Evolutionary conservation across 129 eudicot species (phyloP).

Genomic region (Flaveria brownii): DNA sequence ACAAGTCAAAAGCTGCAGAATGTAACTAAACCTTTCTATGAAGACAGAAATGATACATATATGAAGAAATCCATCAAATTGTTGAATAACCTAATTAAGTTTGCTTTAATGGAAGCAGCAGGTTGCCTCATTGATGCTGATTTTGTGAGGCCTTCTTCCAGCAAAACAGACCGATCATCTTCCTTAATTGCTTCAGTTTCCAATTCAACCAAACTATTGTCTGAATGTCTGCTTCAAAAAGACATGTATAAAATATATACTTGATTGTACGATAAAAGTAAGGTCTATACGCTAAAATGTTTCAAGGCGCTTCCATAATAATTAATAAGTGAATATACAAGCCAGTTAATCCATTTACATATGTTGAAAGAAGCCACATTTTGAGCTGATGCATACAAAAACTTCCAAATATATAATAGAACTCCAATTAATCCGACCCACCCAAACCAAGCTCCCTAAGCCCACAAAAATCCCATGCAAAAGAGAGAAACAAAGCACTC

Average conservation of each 20-base stretch:
- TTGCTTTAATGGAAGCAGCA: slow-evolving; percentile 59
- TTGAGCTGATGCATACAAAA: not conserved
- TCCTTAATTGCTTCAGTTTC: slow-evolving; percentile 59
- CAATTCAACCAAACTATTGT: slow-evolving; percentile 77
- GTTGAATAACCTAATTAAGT: slow-evolving; percentile 61
- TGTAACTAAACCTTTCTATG: slow-evolving; percentile 17
- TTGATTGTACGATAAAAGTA: not conserved
- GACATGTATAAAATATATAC: not conserved
- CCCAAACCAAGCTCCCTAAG: not conserved
- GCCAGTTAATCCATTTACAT: not conserved
- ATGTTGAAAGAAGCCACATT: not conserved
- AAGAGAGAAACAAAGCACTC: slow-evolving; percentile 9
- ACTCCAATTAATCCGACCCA: slow-evolving; percentile 11
- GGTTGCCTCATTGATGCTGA: slow-evolving; percentile 63
- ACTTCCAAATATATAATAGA: too few relatives aligned
- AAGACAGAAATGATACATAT: slow-evolving; percentile 1
- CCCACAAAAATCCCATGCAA: not conserved
- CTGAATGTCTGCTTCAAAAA: slow-evolving; percentile 68
- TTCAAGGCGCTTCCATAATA: not conserved
- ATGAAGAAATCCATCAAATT: slow-evolving; percentile 1
- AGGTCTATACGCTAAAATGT: not conserved
- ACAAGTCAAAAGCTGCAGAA: slow-evolving; percentile 27
- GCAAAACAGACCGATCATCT: slow-evolving; percentile 75
- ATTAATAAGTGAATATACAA: not conserved
- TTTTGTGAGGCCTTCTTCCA: slow-evolving; percentile 90